Base-by-base conservation (phyloP, 1,139 yeast species). In the Kurtzmaniella natalensis region DNA sequence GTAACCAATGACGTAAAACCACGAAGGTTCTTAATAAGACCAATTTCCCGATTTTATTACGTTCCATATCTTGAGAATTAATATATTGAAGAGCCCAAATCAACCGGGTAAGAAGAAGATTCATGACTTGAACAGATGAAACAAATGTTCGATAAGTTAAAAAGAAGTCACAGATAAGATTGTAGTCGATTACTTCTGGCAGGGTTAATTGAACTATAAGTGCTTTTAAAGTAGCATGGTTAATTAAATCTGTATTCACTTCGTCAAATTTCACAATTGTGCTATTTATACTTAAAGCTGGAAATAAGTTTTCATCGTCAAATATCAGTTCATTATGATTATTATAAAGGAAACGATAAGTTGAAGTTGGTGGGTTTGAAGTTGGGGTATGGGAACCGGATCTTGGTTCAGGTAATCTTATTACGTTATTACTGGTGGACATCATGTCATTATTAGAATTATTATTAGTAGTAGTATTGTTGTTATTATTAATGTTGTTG, bases 1-100 rank as follows among this genome's bases (percentile, higher is more conserved):
- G 59, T 21, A 92, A 59, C 95, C 97, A 92, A 57, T 87, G 95
- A 48, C 97, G 72, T 32, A 92, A 50, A 23, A 85, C 81, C 25
- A 87, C 96, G 62, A 89, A 92, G 0, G 94, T 81, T 45, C 97
- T 71, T 25, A 89, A 73, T n/a, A 86, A 63, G 1, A 83, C 82
- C 33, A 83, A 65, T 43, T 81, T 75, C 4, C 94, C 94, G 7
- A 73, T 53, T 39, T 64, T 72, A n/a, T 58, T 54, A 28, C 61
- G 60, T 16, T 61, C 52, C 18, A 55, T 62, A 28, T 44, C 48
- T 29, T 39, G 46, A 31, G 55, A 66, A 48, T 53, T 65, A 50
- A 51, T 60, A 46, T 48, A 64, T 41, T 72, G 76, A 25, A 87
- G 56, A 17, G 89, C 76, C 95, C 96, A 86, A 11, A 76, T 68